phyloP scores from a whole-genome alignment of 768 basidiomycete species.

The Phlebiopsis flavidoalba region DNA sequence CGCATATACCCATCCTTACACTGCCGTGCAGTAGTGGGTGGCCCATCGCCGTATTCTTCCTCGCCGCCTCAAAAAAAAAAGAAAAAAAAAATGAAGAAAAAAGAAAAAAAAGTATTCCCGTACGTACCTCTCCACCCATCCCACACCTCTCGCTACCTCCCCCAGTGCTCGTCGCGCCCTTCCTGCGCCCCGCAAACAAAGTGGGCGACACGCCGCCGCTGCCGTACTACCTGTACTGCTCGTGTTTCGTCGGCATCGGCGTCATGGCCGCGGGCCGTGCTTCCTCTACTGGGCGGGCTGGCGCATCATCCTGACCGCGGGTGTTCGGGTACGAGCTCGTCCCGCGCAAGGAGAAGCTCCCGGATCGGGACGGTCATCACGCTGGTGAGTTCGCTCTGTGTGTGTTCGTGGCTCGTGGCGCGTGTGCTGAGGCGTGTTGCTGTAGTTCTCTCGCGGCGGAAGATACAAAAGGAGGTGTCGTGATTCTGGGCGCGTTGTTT shows the following conservation, averaged over 20 bases:
- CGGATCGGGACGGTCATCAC: conserved; percentile 53
- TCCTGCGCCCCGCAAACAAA: conserved; percentile 46
- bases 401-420: background rate
- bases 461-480: background rate
- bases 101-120: too few species aligned
- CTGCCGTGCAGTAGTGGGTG: conserved; percentile 40
- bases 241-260: conserved; percentile 48
- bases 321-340: conserved; percentile 44
- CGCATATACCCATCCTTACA: background rate
- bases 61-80: conserved; percentile 43
- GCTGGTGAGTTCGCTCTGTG: conserved; percentile 30
- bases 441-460: conserved; percentile 11
- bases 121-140: conserved; percentile 24
- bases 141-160: conserved; percentile 10
- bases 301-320: conserved; percentile 43
- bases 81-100: too few species aligned
- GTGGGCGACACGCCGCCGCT: conserved; percentile 57
- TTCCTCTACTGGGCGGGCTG: conserved; percentile 55
- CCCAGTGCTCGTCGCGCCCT: conserved; percentile 48
- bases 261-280: conserved; percentile 40
- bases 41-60: conserved; percentile 50
- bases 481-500: background rate
- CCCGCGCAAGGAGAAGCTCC: conserved; percentile 41
- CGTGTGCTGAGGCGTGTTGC: background rate
- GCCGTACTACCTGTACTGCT: conserved; percentile 54